Conservation (phyloP, 192 early-diverging fungal genomes). For the Funneliformis geosporum region DNA sequence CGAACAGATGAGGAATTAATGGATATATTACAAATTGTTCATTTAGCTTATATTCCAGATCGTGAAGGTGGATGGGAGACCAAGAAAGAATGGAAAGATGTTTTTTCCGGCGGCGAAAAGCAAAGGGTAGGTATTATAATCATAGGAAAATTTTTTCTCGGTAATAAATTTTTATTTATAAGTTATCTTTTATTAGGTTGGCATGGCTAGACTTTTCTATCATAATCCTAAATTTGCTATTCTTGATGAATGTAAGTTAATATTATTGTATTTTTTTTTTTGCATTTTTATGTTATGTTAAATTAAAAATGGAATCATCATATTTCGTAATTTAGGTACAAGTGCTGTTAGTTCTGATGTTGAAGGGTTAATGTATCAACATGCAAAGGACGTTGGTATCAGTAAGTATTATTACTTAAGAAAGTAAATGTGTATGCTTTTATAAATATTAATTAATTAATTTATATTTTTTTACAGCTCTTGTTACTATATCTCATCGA, state of each 20-base stretch:
- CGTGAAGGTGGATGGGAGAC: slow-evolving; percentile 91
- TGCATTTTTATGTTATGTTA: neutral
- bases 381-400: slow-evolving; percentile 81
- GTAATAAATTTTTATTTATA: neutral
- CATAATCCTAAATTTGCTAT: slow-evolving; percentile 94
- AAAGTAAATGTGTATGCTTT: neutral
- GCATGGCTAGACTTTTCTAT: slow-evolving; percentile 96
- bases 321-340: slow-evolving; percentile 35
- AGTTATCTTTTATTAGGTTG: slow-evolving; percentile 53
- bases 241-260: slow-evolving; percentile 88
- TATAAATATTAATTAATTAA: neutral
- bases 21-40: slow-evolving; percentile 80
- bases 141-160: neutral
- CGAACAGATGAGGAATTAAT: slow-evolving; percentile 81
- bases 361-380: slow-evolving; percentile 87
- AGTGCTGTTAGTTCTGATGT: slow-evolving; percentile 89
- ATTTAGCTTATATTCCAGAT: slow-evolving; percentile 75
- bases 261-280: slow-evolving; percentile 2
- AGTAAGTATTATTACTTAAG: slow-evolving; percentile 43
- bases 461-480: slow-evolving; percentile 36
- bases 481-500: slow-evolving; percentile 95
- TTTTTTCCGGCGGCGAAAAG: slow-evolving; percentile 95
- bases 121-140: slow-evolving; percentile 60
- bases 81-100: slow-evolving; percentile 88
- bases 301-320: neutral